Base-by-base conservation (phyloP, 2,329 filamentous ascomycete genomes). In the Aspergillus novoparasiticus region DNA sequence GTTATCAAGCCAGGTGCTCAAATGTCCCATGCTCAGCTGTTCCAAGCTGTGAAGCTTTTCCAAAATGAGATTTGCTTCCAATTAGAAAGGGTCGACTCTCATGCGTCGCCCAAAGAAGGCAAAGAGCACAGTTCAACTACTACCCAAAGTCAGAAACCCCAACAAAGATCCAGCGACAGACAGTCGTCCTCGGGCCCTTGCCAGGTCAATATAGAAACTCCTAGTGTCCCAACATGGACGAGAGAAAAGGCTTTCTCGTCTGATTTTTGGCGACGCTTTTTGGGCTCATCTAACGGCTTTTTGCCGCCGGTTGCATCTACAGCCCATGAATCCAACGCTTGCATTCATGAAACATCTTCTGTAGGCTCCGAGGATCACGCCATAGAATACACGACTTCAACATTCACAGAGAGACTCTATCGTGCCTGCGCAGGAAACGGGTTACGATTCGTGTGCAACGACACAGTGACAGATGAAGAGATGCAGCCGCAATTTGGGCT, bases 401-500 rank as follows among this genome's bases (percentile, higher is more conserved):
- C 32, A 23, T 55, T 55, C 34, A 16, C 51, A 26, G 19, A 55
- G 21, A 55, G 23, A 21, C 51, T 55, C n/a, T 55, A 39, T 39
- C 51, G 51, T 39, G 19, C 51, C 12, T 55, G 32, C 21, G 51
- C 51, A 23, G 51, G 39, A 55, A 36, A 21, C 11, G 51, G 51
- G 8, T 39, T 28, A 16, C n/a, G 51, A 14, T 23, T 26, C 3
- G n/a, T 55, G 34, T 39, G 14, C 11, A 55, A 26, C 12, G 32
- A 39, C 21, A 39, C 30, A 23, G 6, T 55, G 32, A 19, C 26
- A 8, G 34, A 55, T 12, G 51, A 55, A 21, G 34, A 55, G 6
- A 39, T 39, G 12, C n/a, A 16, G 51, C 51, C 51, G 51, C 51
- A 55, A 26, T 55, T 55, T 26, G 51, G 51, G 34, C 51, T 55